Base-by-base conservation (phyloP, 2,329 filamentous ascomycete genomes). In the Thielaviopsis cerberus region DNA sequence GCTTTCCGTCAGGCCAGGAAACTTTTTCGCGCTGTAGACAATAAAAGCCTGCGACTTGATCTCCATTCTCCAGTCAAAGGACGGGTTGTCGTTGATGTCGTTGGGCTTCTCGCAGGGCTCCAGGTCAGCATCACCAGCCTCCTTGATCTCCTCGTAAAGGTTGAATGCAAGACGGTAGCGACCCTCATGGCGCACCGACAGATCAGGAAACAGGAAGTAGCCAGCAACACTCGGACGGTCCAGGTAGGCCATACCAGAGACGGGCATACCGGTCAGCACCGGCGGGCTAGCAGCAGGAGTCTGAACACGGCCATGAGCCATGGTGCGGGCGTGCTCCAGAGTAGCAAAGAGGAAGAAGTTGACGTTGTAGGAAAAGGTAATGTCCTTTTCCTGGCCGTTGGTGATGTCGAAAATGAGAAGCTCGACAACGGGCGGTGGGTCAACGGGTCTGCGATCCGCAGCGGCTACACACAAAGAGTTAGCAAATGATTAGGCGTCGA, bases 291-390 rank as follows among this genome's bases (percentile, higher is more conserved):
- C 79, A n/a, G 81, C 74, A 27, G 76, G 77, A 13, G 77, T 76
- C 64, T 82, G 80, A 52, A 87, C 81, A 63, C 89, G 85, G 55
- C 86, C 86, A 60, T 88, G 85, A 20, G 88, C 88, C 61, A 96
- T 85, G 27, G 82, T 80, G 41, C 90, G 86, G 26, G 88, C 86
- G 64, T 88, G 83, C 67, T 96, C 89, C 60, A 98, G 77, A 5
- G 89, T 96, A 55, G 90, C 88, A 66, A 88, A 97, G 48, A 97
- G 82, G 72, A 98, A 97, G 78, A 97, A 97, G 71, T 94, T 95
- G 67, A 90, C 90, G 67, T 94, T 91, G 74, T 96, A 94, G 60
- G 82, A 79, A 66, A 94, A 94, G 1, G 92, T 97, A 66, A 89
- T 80, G 61, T 89, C 85, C 67, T 77, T 76, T 58, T 78, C 78